Base-by-base conservation (phyloP, 441 rosid genomes). In the Populus tomentosa region DNA sequence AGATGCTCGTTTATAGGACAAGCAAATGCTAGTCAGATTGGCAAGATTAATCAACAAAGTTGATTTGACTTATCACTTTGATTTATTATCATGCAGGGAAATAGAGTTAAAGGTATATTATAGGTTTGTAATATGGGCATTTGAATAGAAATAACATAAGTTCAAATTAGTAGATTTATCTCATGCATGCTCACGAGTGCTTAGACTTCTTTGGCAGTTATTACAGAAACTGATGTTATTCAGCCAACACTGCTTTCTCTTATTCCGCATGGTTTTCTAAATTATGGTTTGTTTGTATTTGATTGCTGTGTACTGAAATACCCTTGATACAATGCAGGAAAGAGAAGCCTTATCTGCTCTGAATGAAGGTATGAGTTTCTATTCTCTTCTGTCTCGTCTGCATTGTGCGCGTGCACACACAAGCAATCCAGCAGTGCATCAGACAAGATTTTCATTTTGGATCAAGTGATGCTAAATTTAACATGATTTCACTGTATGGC, bases 301-400 rank as follows among this genome's bases (percentile, higher is more conserved):
- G 64, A 62, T 53, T 53, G 36, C 11, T 50, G 23, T 35, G 59
- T 74, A 23, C 56, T 40, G 26, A 64, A 62, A 63, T 61, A 36
- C 26, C 77, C 42, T 38, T 53, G 10, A 68, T 77, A 35, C 78
- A 65, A 3, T 86, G 87, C 88, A 92, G 98, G 94, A 82, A 28
- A 90, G 53, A 67, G 96, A 91, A 68, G 91, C 87, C 32, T 74
- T 81, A 71, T 80, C 92, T 75, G 87, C 91, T 71, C 85, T 94
- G 26, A 90, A 84, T 79, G 98, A 90, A 11, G 97, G 98, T 94
- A 91, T 65, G 79, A 18, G 35, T 80, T 64, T 30, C 42, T 68
- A 23, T 20, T 71, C 74, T 10, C 69, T 66, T 23, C 10, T 10
- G 21, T 18, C 28, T 65, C 40, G 6, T 11, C 40, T 68, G 56